These are phyloP conservation scores for Lachnellula subtilissima DNA, from an alignment of 2,329 filamentous ascomycete genomes.

Conservation along the genomic window DNA sequence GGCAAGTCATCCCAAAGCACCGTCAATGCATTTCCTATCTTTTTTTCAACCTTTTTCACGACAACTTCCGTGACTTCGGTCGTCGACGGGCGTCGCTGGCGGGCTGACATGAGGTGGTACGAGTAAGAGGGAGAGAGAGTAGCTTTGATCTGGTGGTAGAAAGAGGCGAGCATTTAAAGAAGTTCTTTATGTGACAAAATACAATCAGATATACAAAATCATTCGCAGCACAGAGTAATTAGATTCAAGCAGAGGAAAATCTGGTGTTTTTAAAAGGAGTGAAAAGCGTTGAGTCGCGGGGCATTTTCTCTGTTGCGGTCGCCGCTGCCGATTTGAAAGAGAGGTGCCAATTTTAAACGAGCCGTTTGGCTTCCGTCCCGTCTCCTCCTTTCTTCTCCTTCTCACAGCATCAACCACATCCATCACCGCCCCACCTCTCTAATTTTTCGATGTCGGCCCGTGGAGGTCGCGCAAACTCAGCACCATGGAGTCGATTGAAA, in stretches of 20 bases:
- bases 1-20: constrained; percentile 49
- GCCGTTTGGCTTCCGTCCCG: not conserved
- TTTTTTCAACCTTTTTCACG: constrained; percentile 24
- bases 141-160: not conserved
- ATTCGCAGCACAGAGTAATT: no score
- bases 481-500: constrained; percentile 67
- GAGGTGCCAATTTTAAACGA: not conserved
- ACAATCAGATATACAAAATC: no score
- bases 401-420: constrained; percentile 1
- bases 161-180: not conserved
- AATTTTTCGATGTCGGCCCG: constrained; percentile 25
- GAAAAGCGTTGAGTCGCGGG: not conserved
- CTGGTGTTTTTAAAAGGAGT: not conserved
- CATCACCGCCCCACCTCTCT: not conserved
- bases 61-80: constrained; percentile 21
- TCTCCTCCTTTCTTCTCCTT: not conserved
- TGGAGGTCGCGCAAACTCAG: constrained; percentile 40
- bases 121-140: not conserved
- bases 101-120: constrained; percentile 19
- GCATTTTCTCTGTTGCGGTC: not conserved
- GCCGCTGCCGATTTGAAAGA: not conserved
- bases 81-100: constrained; percentile 24
- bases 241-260: not conserved
- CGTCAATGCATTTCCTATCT: constrained; percentile 36
- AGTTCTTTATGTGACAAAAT: not conserved